Base-by-base conservation (phyloP, 2,329 filamentous ascomycete genomes). In the Shiraia sp. region DNA sequence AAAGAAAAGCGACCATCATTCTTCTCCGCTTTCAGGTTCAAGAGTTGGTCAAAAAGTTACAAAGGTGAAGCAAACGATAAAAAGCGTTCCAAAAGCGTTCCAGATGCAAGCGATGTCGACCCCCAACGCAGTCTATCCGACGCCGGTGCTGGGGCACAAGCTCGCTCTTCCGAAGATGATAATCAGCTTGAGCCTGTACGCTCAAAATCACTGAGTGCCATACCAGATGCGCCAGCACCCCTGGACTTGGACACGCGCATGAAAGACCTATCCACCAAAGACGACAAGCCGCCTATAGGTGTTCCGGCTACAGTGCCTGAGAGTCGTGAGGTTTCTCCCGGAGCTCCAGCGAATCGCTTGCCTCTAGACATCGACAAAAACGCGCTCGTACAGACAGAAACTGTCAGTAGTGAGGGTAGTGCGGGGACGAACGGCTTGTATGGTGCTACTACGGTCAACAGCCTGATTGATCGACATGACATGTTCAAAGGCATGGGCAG, bases 381-480 rank as follows among this genome's bases (percentile, higher is more conserved):
- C 12, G 47, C 45, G 10, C 54, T 61, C n/a, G 58, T 59, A 15
- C 59, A 64, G 26, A 42, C 65, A 16, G 47, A 60, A 14, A 66
- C 57, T 29, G 51, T 50, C 3, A 57, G 55, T 15, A 61, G 59
- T 30, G 53, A 59, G 19, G 44, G 61, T 35, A 42, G 40, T 16
- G 33, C 34, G n/a, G 47, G 38, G 9, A 47, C 52, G 28, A 47
- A 57, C 36, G 22, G 29, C 1, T 35, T 68, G 4, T 43, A 41
- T 7, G 56, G 61, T 25, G 59, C 57, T 9, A 65, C 61, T 12
- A 68, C 66, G 12, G 55, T 68, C 22, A 61, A 64, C 16, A 68
- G 62, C 32, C 48, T 69, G 40, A 63, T 72, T 27, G 68, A 68
- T 45, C 51, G 73, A 41, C 73, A 75, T 49, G 73, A 75, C 47